Percentiles rank a stretch among this genome's conserved stretches.
These are phyloP conservation scores for Acanthamoeba divionensis DNA, from an alignment of 208 protist genomes.

Conservation along the genomic window DNA sequence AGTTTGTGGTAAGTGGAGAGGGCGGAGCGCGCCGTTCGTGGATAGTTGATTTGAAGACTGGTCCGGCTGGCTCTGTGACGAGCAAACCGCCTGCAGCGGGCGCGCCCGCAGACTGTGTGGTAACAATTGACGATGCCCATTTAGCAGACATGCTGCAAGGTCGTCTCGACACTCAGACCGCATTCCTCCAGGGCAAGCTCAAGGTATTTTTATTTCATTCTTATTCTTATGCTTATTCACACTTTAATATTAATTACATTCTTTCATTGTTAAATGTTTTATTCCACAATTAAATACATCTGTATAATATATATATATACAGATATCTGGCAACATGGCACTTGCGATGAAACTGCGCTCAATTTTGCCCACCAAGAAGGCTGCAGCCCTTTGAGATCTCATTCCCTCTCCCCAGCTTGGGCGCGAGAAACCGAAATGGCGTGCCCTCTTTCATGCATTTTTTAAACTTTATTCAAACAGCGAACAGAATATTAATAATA, in stretches of 20 bases:
- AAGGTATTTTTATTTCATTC: constrained; percentile 38
- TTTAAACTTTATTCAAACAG: too few species aligned
- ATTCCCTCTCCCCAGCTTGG: too few species aligned
- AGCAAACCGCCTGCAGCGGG: too few species aligned
- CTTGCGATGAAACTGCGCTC: constrained; percentile 24
- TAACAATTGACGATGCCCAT: constrained; percentile 56
- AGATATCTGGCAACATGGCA: constrained; percentile 39
- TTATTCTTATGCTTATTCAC: too few species aligned
- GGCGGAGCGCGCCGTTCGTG: constrained; percentile 17
- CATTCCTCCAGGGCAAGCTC: constrained; percentile 61
- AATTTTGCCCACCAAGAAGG: constrained; percentile 18
- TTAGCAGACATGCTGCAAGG: constrained; percentile 62
- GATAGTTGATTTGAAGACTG: constrained; percentile 70
- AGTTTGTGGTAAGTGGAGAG: constrained; percentile 51
- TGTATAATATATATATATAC: neutral
- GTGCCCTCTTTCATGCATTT: too few species aligned
- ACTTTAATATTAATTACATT: too few species aligned
- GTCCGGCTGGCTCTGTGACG: neutral
- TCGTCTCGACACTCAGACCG: constrained; percentile 59
- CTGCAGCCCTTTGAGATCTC: neutral
- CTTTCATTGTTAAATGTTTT: too few species aligned
- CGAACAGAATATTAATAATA: too few species aligned
- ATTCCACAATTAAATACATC: too few species aligned
- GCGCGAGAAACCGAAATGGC: too few species aligned
- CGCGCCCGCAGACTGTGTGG: constrained; percentile 61